These are phyloP conservation scores for Candida loeiensis DNA, from an alignment of 805 yeast genomes.

Conservation along the genomic window DNA sequence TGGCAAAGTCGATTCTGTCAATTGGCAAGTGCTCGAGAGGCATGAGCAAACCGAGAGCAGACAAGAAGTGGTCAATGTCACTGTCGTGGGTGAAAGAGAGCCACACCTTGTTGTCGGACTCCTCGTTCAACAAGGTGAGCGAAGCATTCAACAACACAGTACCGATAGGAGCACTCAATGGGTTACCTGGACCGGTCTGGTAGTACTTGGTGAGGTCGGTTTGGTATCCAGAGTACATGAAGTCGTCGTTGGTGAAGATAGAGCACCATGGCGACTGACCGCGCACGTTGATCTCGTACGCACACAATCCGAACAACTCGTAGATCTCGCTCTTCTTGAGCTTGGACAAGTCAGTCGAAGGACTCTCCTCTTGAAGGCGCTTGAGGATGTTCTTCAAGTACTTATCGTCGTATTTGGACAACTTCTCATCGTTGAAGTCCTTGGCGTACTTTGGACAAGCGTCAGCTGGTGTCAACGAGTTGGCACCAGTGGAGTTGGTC, in stretches of 20 bases:
- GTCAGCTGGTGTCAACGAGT: constrained; percentile 28
- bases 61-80: constrained; percentile 55
- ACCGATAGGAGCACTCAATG: constrained; percentile 56
- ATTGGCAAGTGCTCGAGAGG: constrained; percentile 43
- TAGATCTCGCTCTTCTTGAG: constrained; percentile 51
- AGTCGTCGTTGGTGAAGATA: constrained; percentile 65
- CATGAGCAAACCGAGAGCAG: constrained; percentile 60
- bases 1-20: constrained; percentile 44
- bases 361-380: constrained; percentile 47
- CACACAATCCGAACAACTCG: constrained; percentile 60
- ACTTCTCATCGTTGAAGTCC: constrained; percentile 11
- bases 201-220: constrained; percentile 60
- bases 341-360: constrained; percentile 42
- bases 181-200: constrained; percentile 60
- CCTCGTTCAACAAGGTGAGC: constrained; percentile 45
- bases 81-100: constrained; percentile 76
- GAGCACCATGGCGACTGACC: constrained; percentile 68
- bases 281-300: constrained; percentile 66
- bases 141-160: constrained; percentile 50
- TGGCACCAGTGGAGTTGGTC: constrained; percentile 15
- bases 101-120: constrained; percentile 51
- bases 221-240: constrained; percentile 57
- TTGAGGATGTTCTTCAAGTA: constrained; percentile 53
- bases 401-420: constrained; percentile 28
- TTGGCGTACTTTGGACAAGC: constrained; percentile 20